Conservation (phyloP, 2,329 filamentous ascomycete genomes). For the Ascochyta rabiei region DNA sequence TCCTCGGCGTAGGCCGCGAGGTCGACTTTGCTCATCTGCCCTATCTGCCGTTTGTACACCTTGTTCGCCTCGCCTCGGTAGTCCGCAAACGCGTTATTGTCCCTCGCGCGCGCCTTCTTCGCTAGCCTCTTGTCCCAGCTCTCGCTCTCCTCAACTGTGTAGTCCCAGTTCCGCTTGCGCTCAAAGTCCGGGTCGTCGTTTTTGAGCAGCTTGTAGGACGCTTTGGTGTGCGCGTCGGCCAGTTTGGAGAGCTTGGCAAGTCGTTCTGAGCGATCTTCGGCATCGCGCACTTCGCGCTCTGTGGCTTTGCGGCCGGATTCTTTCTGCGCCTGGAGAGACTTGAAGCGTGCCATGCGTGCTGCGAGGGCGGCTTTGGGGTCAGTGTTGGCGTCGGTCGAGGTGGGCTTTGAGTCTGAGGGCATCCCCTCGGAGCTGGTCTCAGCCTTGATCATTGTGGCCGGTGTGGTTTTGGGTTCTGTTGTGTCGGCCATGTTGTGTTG, state of each 20-base stretch:
- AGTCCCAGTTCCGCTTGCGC: constrained; percentile 97
- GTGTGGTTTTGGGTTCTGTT: constrained; percentile 16
- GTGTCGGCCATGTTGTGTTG: constrained; percentile 30
- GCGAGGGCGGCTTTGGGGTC: constrained; percentile 43
- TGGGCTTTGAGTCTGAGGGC: constrained; percentile 5
- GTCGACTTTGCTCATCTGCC: constrained; percentile 72
- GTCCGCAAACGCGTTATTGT: constrained; percentile 89
- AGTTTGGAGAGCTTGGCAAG: constrained; percentile 71
- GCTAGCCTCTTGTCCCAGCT: constrained; percentile 89
- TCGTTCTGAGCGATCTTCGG: constrained; percentile 37
- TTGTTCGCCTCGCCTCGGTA: constrained; percentile 88
- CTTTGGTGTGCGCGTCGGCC: constrained; percentile 84
- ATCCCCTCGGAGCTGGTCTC: constrained; percentile 11
- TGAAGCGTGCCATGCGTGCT: constrained; percentile 73
- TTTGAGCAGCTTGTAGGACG: constrained; percentile 90
- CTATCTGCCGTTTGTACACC: constrained; percentile 89
- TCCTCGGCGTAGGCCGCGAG: constrained; percentile 85
- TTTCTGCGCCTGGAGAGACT: constrained; percentile 78
- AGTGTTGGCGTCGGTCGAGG: constrained; percentile 26
- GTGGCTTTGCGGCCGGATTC: constrained; percentile 67
- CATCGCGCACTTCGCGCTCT: constrained; percentile 45
- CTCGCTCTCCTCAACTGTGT: constrained; percentile 94
- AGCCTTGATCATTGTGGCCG: constrained; percentile 10
- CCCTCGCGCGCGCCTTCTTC: constrained; percentile 80
- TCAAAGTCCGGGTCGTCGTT: constrained; percentile 95